Evolutionary conservation across 2,329 filamentous ascomycete species (phyloP), one percentile per base, ranked within the genome.

Genomic region (Venturia oleaginea): DNA sequence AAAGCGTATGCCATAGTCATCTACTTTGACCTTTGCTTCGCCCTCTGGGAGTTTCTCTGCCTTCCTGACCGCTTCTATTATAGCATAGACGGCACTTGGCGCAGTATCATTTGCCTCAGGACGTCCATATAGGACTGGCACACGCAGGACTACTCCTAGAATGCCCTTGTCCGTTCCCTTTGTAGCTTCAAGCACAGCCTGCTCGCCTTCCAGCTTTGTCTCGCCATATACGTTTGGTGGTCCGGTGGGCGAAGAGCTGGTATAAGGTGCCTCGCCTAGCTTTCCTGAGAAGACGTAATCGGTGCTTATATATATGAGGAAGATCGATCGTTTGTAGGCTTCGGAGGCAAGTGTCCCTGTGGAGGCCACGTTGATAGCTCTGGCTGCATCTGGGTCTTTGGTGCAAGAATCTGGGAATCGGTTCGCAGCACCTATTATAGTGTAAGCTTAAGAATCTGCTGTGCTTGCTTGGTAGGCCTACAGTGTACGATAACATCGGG

Each of bases 371-470:
- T 96, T 96, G 70, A 95, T 80, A 22, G 82, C 82, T 66, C 83
- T 84, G 3, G 91, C 90, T 63, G 85, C 89, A 66, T 87, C 84
- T 2, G 91, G 92, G 73, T 96, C 85, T 68, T 84, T 83, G 70
- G 92, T 88, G 71, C 92, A 93, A 72, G 89, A 88, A 76, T 96
- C 92, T 2, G 92, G 92, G 71, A 88, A 95, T 67, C 91, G 86
- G 75, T 96, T 92, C 57, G 92, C 92, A 48, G 92, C 92, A 72
- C 89, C 89, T 92, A 67, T 55, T 27, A 38, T 37, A 17, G 19
- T 57, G 27, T 34, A 57, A 22, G 19, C 8, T 19, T 32, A 17
- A 27, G n/a, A n/a, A n/a, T n/a, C n/a, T n/a, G n/a, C n/a, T n/a
- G n/a, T n/a, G n/a, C n/a, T n/a, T n/a, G n/a, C n/a, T n/a, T 27